Conservation (phyloP, 2,329 filamentous ascomycete species). For the Venturia aucupariae region DNA sequence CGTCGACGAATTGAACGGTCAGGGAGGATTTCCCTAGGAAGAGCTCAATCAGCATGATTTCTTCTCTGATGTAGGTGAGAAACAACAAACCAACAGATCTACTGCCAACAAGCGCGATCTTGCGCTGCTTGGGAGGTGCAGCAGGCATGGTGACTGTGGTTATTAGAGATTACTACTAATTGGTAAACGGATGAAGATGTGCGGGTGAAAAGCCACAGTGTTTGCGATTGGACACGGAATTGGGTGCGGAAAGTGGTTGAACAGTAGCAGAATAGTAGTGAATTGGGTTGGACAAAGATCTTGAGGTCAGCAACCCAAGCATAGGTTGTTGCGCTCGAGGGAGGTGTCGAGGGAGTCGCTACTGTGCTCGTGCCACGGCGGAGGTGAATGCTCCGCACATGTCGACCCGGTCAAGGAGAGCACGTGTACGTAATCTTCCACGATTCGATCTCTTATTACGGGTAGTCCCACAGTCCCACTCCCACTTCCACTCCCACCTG, state of each 20-base stretch:
- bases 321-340: neutral
- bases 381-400: no score
- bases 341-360: no score
- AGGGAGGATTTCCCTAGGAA: slow-evolving; percentile 85
- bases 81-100: slow-evolving; percentile 67
- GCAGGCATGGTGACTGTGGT: slow-evolving; percentile 6
- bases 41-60: neutral
- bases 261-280: neutral
- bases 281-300: neutral
- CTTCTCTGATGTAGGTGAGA: neutral
- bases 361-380: no score
- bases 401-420: neutral
- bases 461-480: no score
- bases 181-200: neutral
- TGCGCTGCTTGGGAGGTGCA: slow-evolving; percentile 69
- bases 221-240: neutral
- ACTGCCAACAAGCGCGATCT: slow-evolving; percentile 92
- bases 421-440: slow-evolving; percentile 3
- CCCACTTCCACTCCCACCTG: no score
- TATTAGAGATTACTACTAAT: slow-evolving; percentile 5
- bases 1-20: slow-evolving; percentile 93
- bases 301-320: neutral
- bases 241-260: neutral
- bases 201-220: neutral
- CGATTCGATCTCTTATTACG: no score